Evolutionary conservation across 129 eudicot species (phyloP).

Genomic region (Lactuca sativa): DNA sequence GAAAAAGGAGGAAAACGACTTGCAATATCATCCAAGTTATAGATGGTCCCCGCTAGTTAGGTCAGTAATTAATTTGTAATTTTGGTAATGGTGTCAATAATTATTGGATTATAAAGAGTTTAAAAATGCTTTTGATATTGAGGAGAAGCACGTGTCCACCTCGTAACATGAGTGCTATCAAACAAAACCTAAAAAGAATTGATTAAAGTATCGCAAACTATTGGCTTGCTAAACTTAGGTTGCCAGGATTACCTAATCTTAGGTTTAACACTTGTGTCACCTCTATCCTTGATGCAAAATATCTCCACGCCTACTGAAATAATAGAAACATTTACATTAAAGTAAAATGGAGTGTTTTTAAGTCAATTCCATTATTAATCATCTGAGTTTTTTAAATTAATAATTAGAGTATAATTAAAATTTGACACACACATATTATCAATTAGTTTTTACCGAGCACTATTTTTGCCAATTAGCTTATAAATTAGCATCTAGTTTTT

Average conservation of each 20-base stretch:
- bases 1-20: constrained; percentile 44
- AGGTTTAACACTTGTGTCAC: constrained; percentile 33
- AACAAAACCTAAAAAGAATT: constrained; percentile 59
- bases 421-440: too few relatives aligned
- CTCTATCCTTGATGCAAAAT: constrained; percentile 21
- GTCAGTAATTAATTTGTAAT: constrained; percentile 19
- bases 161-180: constrained; percentile 50
- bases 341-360: too few relatives aligned
- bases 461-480: too few relatives aligned
- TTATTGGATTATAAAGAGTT: constrained; percentile 29
- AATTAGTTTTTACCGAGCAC: too few relatives aligned
- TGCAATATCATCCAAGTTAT: constrained; percentile 24
- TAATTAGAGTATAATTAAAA: too few relatives aligned
- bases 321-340: not conserved
- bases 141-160: constrained; percentile 59
- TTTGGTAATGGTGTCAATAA: constrained; percentile 49
- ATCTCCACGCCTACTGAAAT: constrained; percentile 17
- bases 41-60: constrained; percentile 45
- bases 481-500: too few relatives aligned
- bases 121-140: constrained; percentile 32
- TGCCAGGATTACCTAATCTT: constrained; percentile 45
- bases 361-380: too few relatives aligned
- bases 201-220: constrained; percentile 24
- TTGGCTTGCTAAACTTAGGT: constrained; percentile 37
- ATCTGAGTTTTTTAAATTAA: too few relatives aligned